These are phyloP conservation scores for Xylaria polymorpha DNA, from an alignment of 2,329 filamentous ascomycete species.

Conservation along the genomic window DNA sequence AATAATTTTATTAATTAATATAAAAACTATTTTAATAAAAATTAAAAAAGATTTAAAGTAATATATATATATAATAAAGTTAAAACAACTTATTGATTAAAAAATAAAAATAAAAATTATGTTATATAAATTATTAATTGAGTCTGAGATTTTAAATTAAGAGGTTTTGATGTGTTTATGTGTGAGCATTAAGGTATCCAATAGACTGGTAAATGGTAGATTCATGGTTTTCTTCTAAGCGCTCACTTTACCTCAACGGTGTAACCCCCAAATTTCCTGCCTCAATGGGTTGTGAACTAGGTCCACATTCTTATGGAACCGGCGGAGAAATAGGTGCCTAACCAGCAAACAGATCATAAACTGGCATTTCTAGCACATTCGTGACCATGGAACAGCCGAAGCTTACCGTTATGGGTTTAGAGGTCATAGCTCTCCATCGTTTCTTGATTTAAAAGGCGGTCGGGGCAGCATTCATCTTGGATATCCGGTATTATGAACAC, in stretches of 20 bases:
- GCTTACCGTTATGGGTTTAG: conserved; percentile 6
- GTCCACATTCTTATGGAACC: conserved; percentile 4
- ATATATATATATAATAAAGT: too few species aligned
- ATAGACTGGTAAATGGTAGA: neutral
- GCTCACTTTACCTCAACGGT: too few species aligned
- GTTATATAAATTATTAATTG: too few species aligned
- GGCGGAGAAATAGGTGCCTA: neutral
- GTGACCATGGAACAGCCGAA: conserved; percentile 6
- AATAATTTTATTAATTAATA: too few species aligned
- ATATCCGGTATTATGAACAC: neutral
- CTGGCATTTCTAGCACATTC: neutral
- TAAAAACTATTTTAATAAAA: too few species aligned
- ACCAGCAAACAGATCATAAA: neutral
- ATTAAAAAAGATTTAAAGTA: too few species aligned
- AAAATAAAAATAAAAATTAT: too few species aligned
- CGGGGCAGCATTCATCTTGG: neutral
- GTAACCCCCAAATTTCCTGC: neutral
- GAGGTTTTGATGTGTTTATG: neutral
- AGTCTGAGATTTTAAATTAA: too few species aligned
- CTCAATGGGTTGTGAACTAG: neutral
- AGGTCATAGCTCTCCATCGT: neutral
- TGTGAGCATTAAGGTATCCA: neutral
- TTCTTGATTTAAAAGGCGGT: conserved; percentile 20
- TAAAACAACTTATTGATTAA: too few species aligned
- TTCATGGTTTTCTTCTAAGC: conserved; percentile 3